Evolutionary conservation across 805 yeast genomes (phyloP).

Genomic region (Ogataea chonburiensis): DNA sequence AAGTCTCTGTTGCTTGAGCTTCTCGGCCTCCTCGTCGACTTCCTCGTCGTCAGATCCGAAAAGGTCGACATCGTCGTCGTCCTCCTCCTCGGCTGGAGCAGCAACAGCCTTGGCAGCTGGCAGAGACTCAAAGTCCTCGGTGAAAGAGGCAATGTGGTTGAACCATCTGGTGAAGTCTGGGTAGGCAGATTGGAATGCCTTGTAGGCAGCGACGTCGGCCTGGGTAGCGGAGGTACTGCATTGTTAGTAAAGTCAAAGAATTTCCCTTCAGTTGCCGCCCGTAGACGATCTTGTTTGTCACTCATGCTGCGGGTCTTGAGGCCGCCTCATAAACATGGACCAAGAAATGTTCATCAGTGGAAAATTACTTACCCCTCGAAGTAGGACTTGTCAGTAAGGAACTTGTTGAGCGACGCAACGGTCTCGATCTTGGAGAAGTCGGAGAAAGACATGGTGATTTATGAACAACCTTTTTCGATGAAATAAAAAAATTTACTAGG

Average conservation of each 20-base stretch:
- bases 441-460: slow-evolving; percentile 62
- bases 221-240: slow-evolving; percentile 82
- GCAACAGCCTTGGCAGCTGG: slow-evolving; percentile 67
- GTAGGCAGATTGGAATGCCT: slow-evolving; percentile 88
- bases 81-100: slow-evolving; percentile 71
- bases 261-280: slow-evolving; percentile 40
- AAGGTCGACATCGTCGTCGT: slow-evolving; percentile 88
- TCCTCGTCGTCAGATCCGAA: slow-evolving; percentile 94
- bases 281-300: slow-evolving; percentile 49
- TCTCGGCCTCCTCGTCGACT: slow-evolving; percentile 96
- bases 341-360: slow-evolving; percentile 46
- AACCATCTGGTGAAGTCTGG: slow-evolving; percentile 98
- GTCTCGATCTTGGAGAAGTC: slow-evolving; percentile 80
- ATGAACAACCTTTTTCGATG: slow-evolving; percentile 9
- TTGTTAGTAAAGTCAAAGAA: slow-evolving; percentile 13
- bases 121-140: slow-evolving; percentile 76
- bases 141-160: slow-evolving; percentile 94
- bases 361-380: slow-evolving; percentile 80
- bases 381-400: slow-evolving; percentile 92
- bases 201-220: slow-evolving; percentile 92
- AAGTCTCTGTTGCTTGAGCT: slow-evolving; percentile 93
- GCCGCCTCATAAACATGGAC: slow-evolving; percentile 98
- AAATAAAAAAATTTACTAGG: slow-evolving; percentile 11
- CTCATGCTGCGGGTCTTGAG: slow-evolving; percentile 94
- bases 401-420: slow-evolving; percentile 71